Percentiles rank a stretch among this genome's conserved stretches.
Conservation (phyloP, 768 basidiomycete species). For the Boletus vermiculosoides region DNA sequence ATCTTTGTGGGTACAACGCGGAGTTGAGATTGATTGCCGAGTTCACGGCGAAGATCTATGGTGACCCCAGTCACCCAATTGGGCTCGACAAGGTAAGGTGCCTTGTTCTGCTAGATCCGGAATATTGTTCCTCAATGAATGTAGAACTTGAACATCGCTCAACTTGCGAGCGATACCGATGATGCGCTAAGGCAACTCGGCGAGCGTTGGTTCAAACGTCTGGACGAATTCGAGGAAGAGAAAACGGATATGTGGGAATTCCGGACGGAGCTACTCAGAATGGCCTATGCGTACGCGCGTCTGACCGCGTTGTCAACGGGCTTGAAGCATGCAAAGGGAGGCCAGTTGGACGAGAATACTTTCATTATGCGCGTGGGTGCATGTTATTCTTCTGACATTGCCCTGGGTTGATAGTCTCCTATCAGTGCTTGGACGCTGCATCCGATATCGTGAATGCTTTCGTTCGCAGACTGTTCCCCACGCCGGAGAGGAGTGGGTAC, state of each 20-base stretch:
- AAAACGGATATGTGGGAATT: slow-evolving; percentile 53
- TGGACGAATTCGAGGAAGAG: slow-evolving; percentile 49
- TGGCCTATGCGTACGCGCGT: slow-evolving; percentile 69
- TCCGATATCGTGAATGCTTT: slow-evolving; percentile 62
- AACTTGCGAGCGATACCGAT: slow-evolving; percentile 63
- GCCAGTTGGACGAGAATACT: slow-evolving; percentile 55
- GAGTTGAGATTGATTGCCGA: slow-evolving; percentile 63
- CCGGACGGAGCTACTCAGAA: slow-evolving; percentile 57
- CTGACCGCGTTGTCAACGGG: slow-evolving; percentile 70
- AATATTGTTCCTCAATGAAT: slow-evolving; percentile 1
- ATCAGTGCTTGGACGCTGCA: slow-evolving; percentile 66
- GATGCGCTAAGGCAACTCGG: slow-evolving; percentile 61
- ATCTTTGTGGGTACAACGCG: slow-evolving; percentile 73
- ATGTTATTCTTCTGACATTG: not conserved
- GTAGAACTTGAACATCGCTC: slow-evolving; percentile 63
- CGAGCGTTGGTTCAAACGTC: slow-evolving; percentile 54
- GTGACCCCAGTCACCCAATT: slow-evolving; percentile 68
- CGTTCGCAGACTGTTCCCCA: slow-evolving; percentile 52
- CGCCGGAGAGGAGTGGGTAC: slow-evolving; percentile 51
- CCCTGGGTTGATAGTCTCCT: not conserved
- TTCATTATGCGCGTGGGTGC: slow-evolving; percentile 63
- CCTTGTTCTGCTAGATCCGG: not conserved
- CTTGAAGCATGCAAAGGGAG: slow-evolving; percentile 69
- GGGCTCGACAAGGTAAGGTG: slow-evolving; percentile 66
- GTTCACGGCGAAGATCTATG: slow-evolving; percentile 67